Base-by-base conservation (phyloP, 2,329 filamentous ascomycete genomes). In the Neoarthrinium moseri region DNA sequence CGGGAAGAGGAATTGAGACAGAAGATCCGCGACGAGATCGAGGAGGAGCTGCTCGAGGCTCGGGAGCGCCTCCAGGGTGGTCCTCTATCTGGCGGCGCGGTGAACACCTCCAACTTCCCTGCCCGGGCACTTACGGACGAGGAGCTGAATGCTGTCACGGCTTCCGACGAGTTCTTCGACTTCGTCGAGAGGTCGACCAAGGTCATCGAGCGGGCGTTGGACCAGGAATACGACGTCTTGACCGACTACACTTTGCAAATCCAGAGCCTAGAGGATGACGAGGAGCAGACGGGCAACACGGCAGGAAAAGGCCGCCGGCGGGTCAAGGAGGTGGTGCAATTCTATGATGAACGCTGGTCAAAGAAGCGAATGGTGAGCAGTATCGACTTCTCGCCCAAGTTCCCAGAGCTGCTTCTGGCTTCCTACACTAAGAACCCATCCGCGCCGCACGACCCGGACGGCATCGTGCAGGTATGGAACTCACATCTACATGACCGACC, bases 381-480 rank as follows among this genome's bases (percentile, higher is more conserved):
- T 59, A 84, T 99, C 57, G 89, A 92, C 70, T 99, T 96, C 69
- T 97, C 92, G 35, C 88, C 90, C 44, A 96, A 96, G 74, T 95
- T 94, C 60, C 89, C 89, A 21, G 94, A 99, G 69, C 80, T 99
- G 27, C 76, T 99, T 37, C 82, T 97, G 38, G 91, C 94, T 23
- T 89, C 94, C 4, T 97, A 99, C 68, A 99, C 94, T 46, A 99
- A 97, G 71, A 96, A 96, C 62, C 90, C 92, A 5, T 89, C 92
- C 6, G 91, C 94, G 15, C 92, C 92, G 23, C 90, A 96, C 61
- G 91, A 96, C 56, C 91, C 91, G 10, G 89, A 95, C 60, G 94
- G 94, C 21, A 78, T 99, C 34, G 86, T 99, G 24, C 91, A 96
- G 65, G 86, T 99, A 26, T 99, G 95, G 95, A 99, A 96, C 63